Evolutionary conservation across 805 yeast species (phyloP).

Genomic region (Brettanomyces anomalus): DNA sequence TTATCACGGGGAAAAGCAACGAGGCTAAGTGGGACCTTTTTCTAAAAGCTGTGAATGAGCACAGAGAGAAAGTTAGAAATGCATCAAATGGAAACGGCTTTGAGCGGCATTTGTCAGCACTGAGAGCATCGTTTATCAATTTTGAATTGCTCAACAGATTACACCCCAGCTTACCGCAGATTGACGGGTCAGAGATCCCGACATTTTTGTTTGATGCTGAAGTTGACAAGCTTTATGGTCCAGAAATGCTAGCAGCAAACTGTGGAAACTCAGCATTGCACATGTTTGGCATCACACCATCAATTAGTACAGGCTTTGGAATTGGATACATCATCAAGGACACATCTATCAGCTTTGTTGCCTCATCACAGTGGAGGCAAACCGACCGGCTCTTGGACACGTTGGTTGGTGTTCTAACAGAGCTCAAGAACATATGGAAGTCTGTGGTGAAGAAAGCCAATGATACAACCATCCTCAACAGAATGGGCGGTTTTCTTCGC

Average conservation of each 20-base stretch:
- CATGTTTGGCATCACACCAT: constrained; percentile 53
- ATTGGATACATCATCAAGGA: constrained; percentile 47
- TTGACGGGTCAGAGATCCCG: constrained; percentile 23
- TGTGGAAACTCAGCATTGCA: constrained; percentile 55
- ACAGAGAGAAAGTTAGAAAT: constrained; percentile 36
- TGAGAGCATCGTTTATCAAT: constrained; percentile 47
- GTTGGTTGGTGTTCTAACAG: constrained; percentile 39
- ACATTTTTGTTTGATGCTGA: constrained; percentile 36
- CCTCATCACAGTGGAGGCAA: constrained; percentile 52
- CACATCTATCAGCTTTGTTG: constrained; percentile 40
- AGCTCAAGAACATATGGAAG: constrained; percentile 32
- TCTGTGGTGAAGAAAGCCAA: constrained; percentile 6
- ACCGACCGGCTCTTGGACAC: constrained; percentile 48
- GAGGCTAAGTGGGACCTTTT: constrained; percentile 41
- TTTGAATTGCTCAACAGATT: constrained; percentile 35
- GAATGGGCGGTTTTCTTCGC: neutral
- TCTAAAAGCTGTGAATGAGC: constrained; percentile 41
- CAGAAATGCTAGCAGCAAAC: constrained; percentile 36
- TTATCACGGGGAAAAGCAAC: constrained; percentile 45
- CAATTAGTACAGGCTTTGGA: constrained; percentile 50
- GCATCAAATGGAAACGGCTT: constrained; percentile 61
- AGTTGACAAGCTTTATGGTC: constrained; percentile 26
- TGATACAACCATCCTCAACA: neutral
- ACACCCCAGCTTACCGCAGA: constrained; percentile 33
- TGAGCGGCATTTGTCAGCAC: constrained; percentile 62